Evolutionary conservation across 768 basidiomycete genomes (phyloP).

Genomic region (Amanita exitialis): DNA sequence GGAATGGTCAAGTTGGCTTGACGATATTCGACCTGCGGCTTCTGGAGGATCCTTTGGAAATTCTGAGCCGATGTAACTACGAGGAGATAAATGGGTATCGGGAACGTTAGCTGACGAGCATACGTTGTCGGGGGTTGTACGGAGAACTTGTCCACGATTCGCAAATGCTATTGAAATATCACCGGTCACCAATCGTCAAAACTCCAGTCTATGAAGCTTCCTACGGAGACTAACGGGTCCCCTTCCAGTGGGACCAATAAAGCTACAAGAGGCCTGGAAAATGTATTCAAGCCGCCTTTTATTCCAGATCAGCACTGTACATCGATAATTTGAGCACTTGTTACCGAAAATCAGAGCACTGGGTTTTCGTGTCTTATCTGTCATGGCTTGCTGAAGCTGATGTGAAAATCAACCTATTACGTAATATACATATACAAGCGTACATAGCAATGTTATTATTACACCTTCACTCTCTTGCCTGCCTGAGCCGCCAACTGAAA

Average conservation of each 20-base stretch:
- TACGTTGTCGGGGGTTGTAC: constrained; percentile 69
- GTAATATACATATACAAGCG: constrained; percentile 1
- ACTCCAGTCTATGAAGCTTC: constrained; percentile 13
- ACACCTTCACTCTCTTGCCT: background rate
- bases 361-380: constrained; percentile 31
- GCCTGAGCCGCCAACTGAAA: constrained; percentile 18
- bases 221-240: constrained; percentile 62
- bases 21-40: constrained; percentile 65
- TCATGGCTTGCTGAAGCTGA: constrained; percentile 15
- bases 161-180: constrained; percentile 38
- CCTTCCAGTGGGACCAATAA: constrained; percentile 59
- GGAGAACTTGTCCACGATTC: constrained; percentile 69
- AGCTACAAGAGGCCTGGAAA: constrained; percentile 60
- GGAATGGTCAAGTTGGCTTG: constrained; percentile 75
- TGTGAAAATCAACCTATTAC: background rate
- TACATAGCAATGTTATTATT: too few relatives aligned
- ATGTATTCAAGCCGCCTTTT: constrained; percentile 75
- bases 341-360: constrained; percentile 72
- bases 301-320: constrained; percentile 6
- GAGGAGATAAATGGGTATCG: background rate
- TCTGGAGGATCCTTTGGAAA: constrained; percentile 63
- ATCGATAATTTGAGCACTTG: background rate
- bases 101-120: constrained; percentile 21
- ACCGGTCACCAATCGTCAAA: constrained; percentile 10
- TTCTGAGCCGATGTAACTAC: constrained; percentile 68